Percentiles rank a stretch among this genome's conserved stretches.
phyloP scores from a whole-genome alignment of 306 rosid genomes.

The Biancaea sappan region DNA sequence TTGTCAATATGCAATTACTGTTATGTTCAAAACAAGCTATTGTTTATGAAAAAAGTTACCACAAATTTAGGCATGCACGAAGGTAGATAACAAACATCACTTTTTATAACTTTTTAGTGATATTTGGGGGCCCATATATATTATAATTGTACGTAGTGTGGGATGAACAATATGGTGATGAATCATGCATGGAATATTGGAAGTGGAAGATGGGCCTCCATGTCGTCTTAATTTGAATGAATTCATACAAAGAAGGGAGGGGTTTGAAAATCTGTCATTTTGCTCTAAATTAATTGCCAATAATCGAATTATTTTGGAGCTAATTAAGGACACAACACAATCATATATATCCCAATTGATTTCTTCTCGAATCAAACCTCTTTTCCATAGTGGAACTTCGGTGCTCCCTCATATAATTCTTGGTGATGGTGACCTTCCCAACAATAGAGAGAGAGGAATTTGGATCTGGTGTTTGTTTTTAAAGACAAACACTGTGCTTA shows the following conservation, averaged over 20 bases:
- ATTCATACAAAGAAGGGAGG: conserved; percentile 28
- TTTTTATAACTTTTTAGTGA: conserved; percentile 40
- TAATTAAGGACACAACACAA: neutral
- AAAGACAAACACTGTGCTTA: no score
- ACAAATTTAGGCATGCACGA: conserved; percentile 38
- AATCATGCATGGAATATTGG: neutral
- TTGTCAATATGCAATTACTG: neutral
- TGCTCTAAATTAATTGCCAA: conserved; percentile 46
- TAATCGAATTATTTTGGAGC: conserved; percentile 41
- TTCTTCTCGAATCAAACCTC: conserved; percentile 33
- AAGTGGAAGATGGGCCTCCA: conserved; percentile 35
- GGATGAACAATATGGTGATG: neutral
- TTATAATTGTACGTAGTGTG: neutral
- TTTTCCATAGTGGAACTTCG: conserved; percentile 48
- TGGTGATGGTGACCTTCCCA: conserved; percentile 45
- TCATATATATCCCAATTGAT: conserved; percentile 30
- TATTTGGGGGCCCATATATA: conserved; percentile 26
- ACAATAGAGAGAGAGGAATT: conserved; percentile 22
- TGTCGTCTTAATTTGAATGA: no score
- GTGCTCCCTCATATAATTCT: conserved; percentile 42
- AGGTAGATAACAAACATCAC: conserved; percentile 48
- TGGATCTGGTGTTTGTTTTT: no score
- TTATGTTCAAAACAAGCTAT: conserved; percentile 23
- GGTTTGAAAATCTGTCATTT: conserved; percentile 44
- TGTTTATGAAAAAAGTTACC: conserved; percentile 21